Base-by-base conservation (phyloP, 2,329 filamentous ascomycete species). In the Pseudomassariella vexata region DNA sequence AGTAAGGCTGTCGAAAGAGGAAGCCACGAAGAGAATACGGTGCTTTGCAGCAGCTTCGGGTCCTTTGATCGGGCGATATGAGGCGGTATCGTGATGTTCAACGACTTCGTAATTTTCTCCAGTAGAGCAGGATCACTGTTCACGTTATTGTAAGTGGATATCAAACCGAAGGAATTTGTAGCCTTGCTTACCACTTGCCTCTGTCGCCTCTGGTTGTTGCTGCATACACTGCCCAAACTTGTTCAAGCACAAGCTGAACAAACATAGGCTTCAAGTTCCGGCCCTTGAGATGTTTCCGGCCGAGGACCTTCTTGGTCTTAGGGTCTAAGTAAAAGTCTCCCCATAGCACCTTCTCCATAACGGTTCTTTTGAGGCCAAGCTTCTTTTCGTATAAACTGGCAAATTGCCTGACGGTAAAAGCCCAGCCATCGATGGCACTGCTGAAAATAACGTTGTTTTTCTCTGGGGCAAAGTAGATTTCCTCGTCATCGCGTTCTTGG, bases 371-470 rank as follows among this genome's bases (percentile, higher is more conserved):
- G 59, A 96, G 94, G 10, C 92, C 90, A 6, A 98, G 73, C 58
- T 98, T 98, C 67, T 89, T 94, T 61, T 96, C 90, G 53, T 96
- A 98, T 18, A 96, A 66, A 22, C 77, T 77, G 12, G 92, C 89
- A 55, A 98, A 98, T 50, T 98, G 92, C 30, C 88, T 78, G 30
- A 95, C 82, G 0, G 92, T 98, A 50, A 98, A 98, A 3, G 92
- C 92, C 92, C 92, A 98, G n/a, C 92, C 92, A 53, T 98, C 92
- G 35, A 95, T 83, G 38, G 92, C 92, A 55, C 90, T 96, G 65
- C 87, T 88, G 57, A 98, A 98, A 42, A 98, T 96, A 57, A 98
- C 92, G 52, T 98, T 98, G 59, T 95, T 95, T 60, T 90, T 94
- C 54, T 98, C 92, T 0, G 92, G 92, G 1, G 92, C 87, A 60